Base-by-base conservation (phyloP, 2,329 filamentous ascomycete genomes). In the Didymella arachidicola region DNA sequence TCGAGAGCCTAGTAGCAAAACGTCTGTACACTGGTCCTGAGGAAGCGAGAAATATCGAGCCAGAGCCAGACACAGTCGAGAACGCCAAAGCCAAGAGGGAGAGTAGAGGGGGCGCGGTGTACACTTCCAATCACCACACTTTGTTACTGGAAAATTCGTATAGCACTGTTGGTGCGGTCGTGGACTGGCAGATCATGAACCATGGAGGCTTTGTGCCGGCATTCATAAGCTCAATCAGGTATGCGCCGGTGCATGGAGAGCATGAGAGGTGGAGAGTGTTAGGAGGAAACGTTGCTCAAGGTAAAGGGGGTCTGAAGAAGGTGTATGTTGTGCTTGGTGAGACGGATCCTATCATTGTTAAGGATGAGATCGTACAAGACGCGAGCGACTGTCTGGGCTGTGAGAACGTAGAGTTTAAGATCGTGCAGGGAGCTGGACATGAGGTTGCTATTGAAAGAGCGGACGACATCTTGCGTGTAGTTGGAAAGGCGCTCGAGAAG, bases 221-320 rank as follows among this genome's bases (percentile, higher is more conserved):
- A 0, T 93, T 93, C 68, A 83, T 92, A 68, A 90, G 86, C 57
- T 87, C 85, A 29, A 88, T 94, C 65, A 83, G 87, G 19, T 78
- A 89, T 68, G 88, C 87, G 2, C 91, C 91, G 0, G 86, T 93
- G 22, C 86, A 88, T 61, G 82, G 83, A 12, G 84, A 89, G 63
- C 82, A 87, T 54, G 79, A 81, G 36, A 80, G 86, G 41, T 94
- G 90, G 90, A 72, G 72, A 25, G 76, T 80, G 1, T 79, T 93
- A 30, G 82, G 84, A 0, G 70, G 76, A 14, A 67, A 71, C 32
- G 68, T 75, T 12, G 60, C 64, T 64, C 25, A 72, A 64, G 55
- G 72, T 71, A 53, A 42, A 69, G 56, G 73, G 75, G 57, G 81
- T 80, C 0, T 75, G 50, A 70, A 59, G 29, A 86, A 85, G 68